Base-by-base conservation (phyloP, 2,329 filamentous ascomycete species). In the Beauveria brongniartii region DNA sequence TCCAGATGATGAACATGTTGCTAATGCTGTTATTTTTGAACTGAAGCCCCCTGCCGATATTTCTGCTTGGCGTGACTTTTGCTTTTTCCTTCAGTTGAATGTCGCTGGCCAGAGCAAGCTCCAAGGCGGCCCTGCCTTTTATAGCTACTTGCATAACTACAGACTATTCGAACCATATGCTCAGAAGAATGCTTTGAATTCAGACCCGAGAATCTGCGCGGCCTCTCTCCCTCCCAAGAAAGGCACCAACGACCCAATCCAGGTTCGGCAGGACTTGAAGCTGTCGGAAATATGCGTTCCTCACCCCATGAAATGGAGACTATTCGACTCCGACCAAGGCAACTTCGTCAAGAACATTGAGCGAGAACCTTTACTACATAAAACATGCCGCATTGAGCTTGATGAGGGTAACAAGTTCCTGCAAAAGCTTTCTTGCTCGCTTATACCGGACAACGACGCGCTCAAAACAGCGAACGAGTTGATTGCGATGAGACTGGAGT, bases 381-480 rank as follows among this genome's bases (percentile, higher is more conserved):
- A 40, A 0, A 18, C 4, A 26, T 58, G 55, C 44, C 2, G 8
- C 0, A 22, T 59, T 1, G 0, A 8, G 5, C 41, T 60, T 2
- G 50, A 30, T 5, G 50, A 48, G 5, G 12, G 8, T 3, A 41
- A 53, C 10, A 1, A 41, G 3, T 0, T 60, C 20, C 12, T 60
- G 9, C 57, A 37, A 1, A 1, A 40, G 14, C 20, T 55, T 44
- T 37, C 0, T 12, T 43, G 20, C n/a, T 37, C 34, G 1, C 0
- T 12, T 37, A 1, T 0, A 5, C 0, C 34, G 0, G 34, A 37
- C 34, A 16, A 0, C 34, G 34, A 3, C 0, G 28, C 6, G 26
- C 26, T 20, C 48, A 20, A 0, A 20, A 51, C 26, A 1, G 18
- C 48, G 24, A 59, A 59, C 12, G 40, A 59, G 2, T 14, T 59